Percentiles rank a stretch among this genome's conserved stretches.
Conservation (phyloP, 305 asterid species). For the Solanum hybrid region DNA sequence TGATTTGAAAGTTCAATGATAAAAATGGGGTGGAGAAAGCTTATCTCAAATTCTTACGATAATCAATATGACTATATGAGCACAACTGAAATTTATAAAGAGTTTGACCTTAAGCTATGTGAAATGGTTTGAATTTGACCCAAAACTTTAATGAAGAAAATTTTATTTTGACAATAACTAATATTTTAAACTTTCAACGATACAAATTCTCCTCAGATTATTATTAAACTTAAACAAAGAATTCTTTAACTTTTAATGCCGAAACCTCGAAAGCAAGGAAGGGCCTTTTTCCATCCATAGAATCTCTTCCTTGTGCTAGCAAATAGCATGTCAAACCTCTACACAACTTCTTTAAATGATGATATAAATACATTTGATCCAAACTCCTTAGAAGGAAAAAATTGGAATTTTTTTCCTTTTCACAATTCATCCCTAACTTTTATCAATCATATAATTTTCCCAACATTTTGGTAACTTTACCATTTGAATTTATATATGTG, state of each 20-base stretch:
- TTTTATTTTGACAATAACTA: accelerated
- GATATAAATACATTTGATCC: no score
- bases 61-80: neutral
- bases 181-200: no score
- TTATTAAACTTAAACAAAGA: no score
- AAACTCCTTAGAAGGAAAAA: neutral
- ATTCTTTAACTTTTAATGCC: no score
- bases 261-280: no score
- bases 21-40: neutral
- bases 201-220: no score
- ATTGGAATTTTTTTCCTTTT: neutral
- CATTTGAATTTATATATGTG: neutral
- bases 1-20: neutral
- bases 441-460: neutral
- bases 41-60: neutral
- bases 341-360: no score
- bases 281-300: no score
- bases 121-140: neutral
- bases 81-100: neutral
- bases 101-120: neutral
- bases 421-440: neutral
- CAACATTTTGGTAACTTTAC: neutral
- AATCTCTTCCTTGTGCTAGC: no score
- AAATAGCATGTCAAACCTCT: no score
- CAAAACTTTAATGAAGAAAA: neutral